Percentiles rank a stretch among this genome's conserved stretches.
Evolutionary conservation across 1,139 yeast genomes (phyloP).

Genomic region (Kurtzmaniella quercitrusa): DNA sequence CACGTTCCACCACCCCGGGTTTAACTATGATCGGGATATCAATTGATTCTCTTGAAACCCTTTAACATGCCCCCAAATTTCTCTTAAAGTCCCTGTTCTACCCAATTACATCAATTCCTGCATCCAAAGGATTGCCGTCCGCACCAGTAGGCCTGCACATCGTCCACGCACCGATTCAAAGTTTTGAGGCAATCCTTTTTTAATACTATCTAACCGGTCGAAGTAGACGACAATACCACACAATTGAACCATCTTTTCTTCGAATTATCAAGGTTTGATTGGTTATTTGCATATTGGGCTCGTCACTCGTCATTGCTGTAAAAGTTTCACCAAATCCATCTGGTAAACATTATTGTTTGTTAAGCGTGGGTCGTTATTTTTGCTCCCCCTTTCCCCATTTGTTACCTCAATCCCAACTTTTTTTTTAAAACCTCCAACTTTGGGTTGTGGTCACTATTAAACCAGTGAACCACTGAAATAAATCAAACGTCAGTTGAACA

Average conservation of each 20-base stretch:
- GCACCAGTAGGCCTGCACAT: neutral
- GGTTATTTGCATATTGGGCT: neutral
- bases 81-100: neutral
- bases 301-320: neutral
- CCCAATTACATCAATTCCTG: neutral
- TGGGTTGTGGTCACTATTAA: neutral
- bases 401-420: neutral
- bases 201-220: neutral
- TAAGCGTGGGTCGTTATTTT: too few species aligned
- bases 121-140: neutral
- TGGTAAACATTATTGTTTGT: too few species aligned
- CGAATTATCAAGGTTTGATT: neutral
- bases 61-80: too few species aligned
- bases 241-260: neutral
- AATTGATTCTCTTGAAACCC: too few species aligned
- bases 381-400: neutral
- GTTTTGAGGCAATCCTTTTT: neutral
- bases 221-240: neutral
- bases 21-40: too few species aligned
- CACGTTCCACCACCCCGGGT: too few species aligned
- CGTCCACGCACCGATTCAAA: slow-evolving; percentile 1
- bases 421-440: neutral
- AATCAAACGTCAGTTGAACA: too few species aligned
- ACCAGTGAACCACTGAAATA: neutral
- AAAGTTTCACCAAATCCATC: neutral